A percentile compares a stretch with the other conserved stretches of the same genome.
Evolutionary conservation across 179 eudicot species (phyloP).

Genomic region (Actinidia chinensis): DNA sequence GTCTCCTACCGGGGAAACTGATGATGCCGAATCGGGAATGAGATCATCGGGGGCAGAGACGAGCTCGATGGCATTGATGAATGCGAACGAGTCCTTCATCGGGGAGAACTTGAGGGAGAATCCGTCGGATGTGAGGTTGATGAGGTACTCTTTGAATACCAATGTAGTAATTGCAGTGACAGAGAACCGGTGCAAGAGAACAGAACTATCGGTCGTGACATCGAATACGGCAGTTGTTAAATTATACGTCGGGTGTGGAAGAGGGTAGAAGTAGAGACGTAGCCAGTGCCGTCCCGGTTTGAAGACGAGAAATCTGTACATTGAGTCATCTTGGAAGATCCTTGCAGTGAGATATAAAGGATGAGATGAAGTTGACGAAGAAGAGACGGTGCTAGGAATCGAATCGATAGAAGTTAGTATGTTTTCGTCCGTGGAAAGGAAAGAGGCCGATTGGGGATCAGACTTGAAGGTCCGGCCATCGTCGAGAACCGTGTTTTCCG

Average conservation of each 20-base stretch:
- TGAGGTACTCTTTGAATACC: slow-evolving; percentile 66
- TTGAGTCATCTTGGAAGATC: slow-evolving; percentile 54
- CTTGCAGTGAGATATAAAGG: slow-evolving; percentile 61
- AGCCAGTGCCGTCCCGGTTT: slow-evolving; percentile 65
- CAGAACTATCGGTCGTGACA: slow-evolving; percentile 56
- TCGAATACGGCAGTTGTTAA: slow-evolving; percentile 55
- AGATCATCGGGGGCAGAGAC: slow-evolving; percentile 65
- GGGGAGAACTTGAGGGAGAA: slow-evolving; percentile 69
- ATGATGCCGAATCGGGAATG: slow-evolving; percentile 51
- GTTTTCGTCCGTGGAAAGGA: slow-evolving; percentile 61
- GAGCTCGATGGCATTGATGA: slow-evolving; percentile 80
- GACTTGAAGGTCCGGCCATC: slow-evolving; percentile 86
- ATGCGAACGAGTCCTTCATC: slow-evolving; percentile 61
- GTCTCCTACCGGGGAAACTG: slow-evolving; percentile 42
- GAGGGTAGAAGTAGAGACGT: slow-evolving; percentile 74
- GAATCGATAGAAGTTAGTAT: slow-evolving; percentile 47
- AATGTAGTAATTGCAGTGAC: slow-evolving; percentile 18
- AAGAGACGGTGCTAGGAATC: slow-evolving; percentile 29
- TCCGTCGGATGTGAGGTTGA: slow-evolving; percentile 53
- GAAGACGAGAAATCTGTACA: slow-evolving; percentile 61
- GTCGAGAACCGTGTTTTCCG: slow-evolving; percentile 35
- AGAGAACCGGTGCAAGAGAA: slow-evolving; percentile 71
- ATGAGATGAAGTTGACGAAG: slow-evolving; percentile 24
- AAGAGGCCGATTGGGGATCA: slow-evolving; percentile 61
- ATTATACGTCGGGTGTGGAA: slow-evolving; percentile 57